Base-by-base conservation (phyloP, 1,284 basidiomycete genomes). In the Termitomyces sp. region DNA sequence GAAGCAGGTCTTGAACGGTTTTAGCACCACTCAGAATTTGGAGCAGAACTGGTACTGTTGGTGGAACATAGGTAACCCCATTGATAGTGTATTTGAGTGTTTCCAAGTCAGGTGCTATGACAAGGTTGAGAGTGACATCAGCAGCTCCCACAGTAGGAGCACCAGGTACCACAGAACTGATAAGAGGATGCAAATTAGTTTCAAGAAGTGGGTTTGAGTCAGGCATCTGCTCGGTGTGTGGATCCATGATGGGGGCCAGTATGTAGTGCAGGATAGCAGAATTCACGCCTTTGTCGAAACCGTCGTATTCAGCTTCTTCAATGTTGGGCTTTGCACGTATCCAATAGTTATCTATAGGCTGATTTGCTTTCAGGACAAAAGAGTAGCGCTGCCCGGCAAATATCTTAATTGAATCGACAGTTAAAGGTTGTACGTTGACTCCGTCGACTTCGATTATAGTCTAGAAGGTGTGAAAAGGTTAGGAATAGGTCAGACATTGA, bases 401-500 rank as follows among this genome's bases (percentile, higher is more conserved):
- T 10, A 73, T 69, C 5, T 61, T 45, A 10, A 75, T 53, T 2
- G 61, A 61, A 40, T 73, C 69, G 7, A 74, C 64, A 0, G 66
- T 65, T 59, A 62, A 28, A 19, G 68, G 65, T 13, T 59, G 55
- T 13, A 62, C 61, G 31, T 57, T 62, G 31, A 63, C 50, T 3
- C 81, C 78, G 41, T 84, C 83, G 0, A 64, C 79, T 62, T 84
- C 82, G 24, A 84, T 83, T 47, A 83, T 57, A 1, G 66, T 60
- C 61, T 60, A 40, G 5, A 40, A n/a, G 12, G 17, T 1, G 8
- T 3, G 9, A n/a, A 5, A 5, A 24, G 24, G 24, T 24, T 5
- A 24, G n/a, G n/a, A n/a, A n/a, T n/a, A n/a, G n/a, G n/a, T n/a
- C n/a, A n/a, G n/a, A n/a, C n/a, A n/a, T n/a, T n/a, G n/a, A n/a